Evolutionary conservation across 345 rosid species (phyloP), one percentile per base, ranked within the genome.

Genomic region (Murraya koenigii): DNA sequence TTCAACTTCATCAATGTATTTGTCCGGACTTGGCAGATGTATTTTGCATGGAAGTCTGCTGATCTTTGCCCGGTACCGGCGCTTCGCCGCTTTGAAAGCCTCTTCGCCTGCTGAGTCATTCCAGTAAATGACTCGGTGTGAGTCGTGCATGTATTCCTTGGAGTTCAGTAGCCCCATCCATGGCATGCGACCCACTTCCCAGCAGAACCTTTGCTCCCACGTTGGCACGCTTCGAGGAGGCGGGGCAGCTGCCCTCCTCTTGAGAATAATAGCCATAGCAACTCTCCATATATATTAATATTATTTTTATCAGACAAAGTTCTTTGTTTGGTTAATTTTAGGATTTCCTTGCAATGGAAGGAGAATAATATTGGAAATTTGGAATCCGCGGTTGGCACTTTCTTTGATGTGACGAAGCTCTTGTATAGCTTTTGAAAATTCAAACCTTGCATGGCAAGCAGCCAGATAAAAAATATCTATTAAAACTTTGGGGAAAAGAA

Each of bases 191-290:
- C 80, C 80, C 33, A 63, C 63, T 7, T 36, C 71, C 17, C 23
- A 64, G 76, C 80, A 64, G 71, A 80, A 63, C 7, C 3, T 58
- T 32, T 39, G 39, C 79, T 75, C 76, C 82, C 77, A 71, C 32
- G 23, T 5, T 3, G 75, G 60, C 41, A 69, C 59, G 58, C 65
- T 72, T 7, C 56, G 28, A 0, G 55, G 7, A n/a, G 19, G 0
- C 0, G 44, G 14, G 3, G 20, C 6, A 13, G 65, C 6, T 4
- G 5, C 8, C 36, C 38, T 7, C 23, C 22, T 30, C 10, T n/a
- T 17, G 65, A 61, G 19, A 5, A 15, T 0, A 13, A 28, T 17
- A 61, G 35, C 65, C 7, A 32, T 7, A 5, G 65, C 35, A 60
- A 25, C 13, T 30, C 64, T 15, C 64, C 64, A 60, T 25, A 4